Percentiles rank a stretch among this genome's conserved stretches.
These are phyloP conservation scores for Cerrena zonata DNA, from an alignment of 1,284 basidiomycete species.

Conservation along the genomic window DNA sequence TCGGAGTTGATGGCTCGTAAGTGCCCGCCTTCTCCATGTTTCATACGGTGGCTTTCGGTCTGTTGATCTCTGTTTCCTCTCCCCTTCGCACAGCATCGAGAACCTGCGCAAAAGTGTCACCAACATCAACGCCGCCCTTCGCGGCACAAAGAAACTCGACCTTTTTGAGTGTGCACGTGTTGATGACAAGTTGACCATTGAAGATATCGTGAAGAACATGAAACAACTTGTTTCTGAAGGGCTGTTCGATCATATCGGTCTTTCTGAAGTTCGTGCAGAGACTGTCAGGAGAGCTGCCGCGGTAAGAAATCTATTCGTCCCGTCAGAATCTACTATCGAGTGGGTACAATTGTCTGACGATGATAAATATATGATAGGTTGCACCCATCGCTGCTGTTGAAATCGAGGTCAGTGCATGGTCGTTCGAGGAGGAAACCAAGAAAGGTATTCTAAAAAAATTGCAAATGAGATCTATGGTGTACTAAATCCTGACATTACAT, in stretches of 20 bases:
- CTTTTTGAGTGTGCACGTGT: constrained; percentile 38
- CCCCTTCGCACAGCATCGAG: too few species aligned
- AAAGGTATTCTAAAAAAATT: too few species aligned
- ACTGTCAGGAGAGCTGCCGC: constrained; percentile 39
- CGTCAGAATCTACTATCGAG: too few species aligned
- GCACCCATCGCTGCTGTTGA: constrained; percentile 43
- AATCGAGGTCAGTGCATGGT: constrained; percentile 50
- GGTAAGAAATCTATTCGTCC: background rate
- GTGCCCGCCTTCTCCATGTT: too few species aligned
- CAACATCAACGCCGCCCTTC: constrained; percentile 32
- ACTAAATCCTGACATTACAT: too few species aligned
- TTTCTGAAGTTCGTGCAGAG: constrained; percentile 43
- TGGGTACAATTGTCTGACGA: too few species aligned
- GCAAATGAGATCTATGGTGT: too few species aligned
- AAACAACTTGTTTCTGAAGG: constrained; percentile 32
- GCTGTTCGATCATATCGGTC: constrained; percentile 41
- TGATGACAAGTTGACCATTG: constrained; percentile 27
- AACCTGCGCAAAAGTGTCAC: constrained; percentile 37
- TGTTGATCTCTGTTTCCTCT: too few species aligned
- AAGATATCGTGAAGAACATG: constrained; percentile 27
- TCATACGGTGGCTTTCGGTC: background rate
- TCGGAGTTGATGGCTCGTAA: constrained; percentile 26
- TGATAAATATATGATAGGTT: too few species aligned
- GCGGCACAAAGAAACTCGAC: constrained; percentile 39
- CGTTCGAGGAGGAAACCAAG: constrained; percentile 41